These are phyloP conservation scores for Monarda citriodora DNA, from an alignment of 305 asterid genomes.

Conservation along the genomic window DNA sequence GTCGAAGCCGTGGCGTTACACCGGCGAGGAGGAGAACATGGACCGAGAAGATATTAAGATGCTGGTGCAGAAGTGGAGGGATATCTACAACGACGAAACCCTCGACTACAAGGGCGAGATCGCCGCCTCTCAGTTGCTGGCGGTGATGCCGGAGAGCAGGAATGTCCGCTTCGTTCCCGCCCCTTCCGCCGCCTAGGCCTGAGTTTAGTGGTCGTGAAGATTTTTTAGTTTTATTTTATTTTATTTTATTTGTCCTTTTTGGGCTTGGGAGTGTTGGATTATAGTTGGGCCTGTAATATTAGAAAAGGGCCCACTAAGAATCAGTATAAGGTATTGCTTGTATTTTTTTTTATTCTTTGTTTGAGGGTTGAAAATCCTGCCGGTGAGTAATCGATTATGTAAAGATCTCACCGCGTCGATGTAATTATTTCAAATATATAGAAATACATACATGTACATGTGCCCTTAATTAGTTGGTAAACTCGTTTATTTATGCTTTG, in stretches of 20 bases:
- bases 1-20: conserved; percentile 50
- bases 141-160: conserved; percentile 23
- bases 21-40: conserved; percentile 42
- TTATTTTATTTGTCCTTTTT: too few species aligned
- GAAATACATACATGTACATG: background rate
- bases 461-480: too few species aligned
- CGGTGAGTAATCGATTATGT: background rate
- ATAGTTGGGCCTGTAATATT: conserved; percentile 4
- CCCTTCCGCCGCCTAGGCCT: conserved; percentile 50
- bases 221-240: background rate
- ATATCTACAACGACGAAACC: conserved; percentile 27
- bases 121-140: conserved; percentile 4
- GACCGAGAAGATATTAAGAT: conserved; percentile 31
- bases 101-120: conserved; percentile 25
- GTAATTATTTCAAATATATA: conserved; percentile 8
- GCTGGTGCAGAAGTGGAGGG: conserved; percentile 37
- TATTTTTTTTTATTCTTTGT: background rate
- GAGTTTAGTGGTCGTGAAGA: too few species aligned
- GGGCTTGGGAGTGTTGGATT: background rate
- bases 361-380: background rate
- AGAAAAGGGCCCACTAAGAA: background rate
- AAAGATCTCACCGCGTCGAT: background rate
- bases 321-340: too few species aligned
- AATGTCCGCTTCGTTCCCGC: conserved; percentile 32
- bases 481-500: too few species aligned